A percentile compares a stretch with the other conserved stretches of the same genome.
These are phyloP conservation scores for Microsporum canis DNA, from an alignment of 2,329 filamentous ascomycete species.

Conservation along the genomic window DNA sequence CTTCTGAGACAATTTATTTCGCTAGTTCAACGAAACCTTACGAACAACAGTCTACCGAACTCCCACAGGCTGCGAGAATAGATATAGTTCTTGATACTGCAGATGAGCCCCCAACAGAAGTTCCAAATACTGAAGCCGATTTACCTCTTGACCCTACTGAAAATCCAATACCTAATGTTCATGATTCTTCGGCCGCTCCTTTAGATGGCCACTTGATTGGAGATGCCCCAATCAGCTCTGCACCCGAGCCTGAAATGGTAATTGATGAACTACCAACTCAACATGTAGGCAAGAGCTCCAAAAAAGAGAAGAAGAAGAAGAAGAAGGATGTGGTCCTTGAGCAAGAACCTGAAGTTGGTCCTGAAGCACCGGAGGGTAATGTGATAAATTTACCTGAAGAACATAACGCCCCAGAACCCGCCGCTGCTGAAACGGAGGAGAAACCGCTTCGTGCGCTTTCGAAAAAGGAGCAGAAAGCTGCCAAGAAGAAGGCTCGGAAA, in stretches of 20 bases:
- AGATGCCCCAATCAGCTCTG: neutral
- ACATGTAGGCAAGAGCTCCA: neutral
- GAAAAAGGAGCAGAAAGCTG: neutral
- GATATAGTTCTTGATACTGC: neutral
- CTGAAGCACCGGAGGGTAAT: neutral
- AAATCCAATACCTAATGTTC: neutral
- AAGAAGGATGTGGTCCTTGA: constrained; percentile 1
- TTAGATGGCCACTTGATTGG: neutral
- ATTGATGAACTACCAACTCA: neutral
- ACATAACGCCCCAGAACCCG: neutral
- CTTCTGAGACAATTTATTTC: neutral
- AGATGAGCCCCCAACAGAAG: neutral
- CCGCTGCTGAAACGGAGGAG: neutral
- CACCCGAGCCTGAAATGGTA: neutral
- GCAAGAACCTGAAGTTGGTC: neutral
- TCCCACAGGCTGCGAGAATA: neutral
- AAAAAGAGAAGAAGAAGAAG: constrained; percentile 2
- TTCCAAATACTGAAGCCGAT: neutral
- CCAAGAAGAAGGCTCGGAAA: neutral
- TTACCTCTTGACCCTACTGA: neutral
- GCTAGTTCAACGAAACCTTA: neutral
- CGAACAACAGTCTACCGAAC: neutral
- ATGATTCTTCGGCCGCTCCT: neutral
- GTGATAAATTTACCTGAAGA: neutral
- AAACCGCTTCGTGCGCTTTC: neutral